Evolutionary conservation across 2,329 filamentous ascomycete genomes (phyloP), one percentile per base, ranked within the genome.

Genomic region (Cryphonectria radicalis): DNA sequence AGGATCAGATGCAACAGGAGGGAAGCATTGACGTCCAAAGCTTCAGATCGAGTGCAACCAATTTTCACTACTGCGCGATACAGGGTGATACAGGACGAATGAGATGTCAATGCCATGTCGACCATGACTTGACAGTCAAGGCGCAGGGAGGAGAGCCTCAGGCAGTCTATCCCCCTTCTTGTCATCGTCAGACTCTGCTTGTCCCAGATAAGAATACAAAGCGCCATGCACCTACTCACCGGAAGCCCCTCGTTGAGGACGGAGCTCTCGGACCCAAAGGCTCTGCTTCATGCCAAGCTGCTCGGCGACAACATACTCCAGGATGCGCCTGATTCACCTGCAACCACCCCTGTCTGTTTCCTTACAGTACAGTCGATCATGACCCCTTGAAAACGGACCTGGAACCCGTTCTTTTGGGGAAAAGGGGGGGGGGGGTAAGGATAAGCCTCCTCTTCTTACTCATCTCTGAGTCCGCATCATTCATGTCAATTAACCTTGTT

Each of bases 401-500:
- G 55, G 55, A 59, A 59, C 55, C 55, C 14, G 55, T 59, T 17
- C 28, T 7, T 19, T 50, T 19, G 43, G 43, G 17, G 46, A 5
- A 6, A 17, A 6, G 19, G 22, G 46, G 46, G 46, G 22, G 22
- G 7, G 46, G 68, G 25, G 50, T 50, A 10, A 42, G 25, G 4
- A 28, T 28, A 32, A 71, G 67, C 50, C 66, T 66, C 62, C 73
- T 4, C 69, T 64, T 32, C 37, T 70, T 37, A 62, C 32, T 62
- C 22, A 62, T 40, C 59, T 46, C 46, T 28, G 60, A 63, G 25
- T 62, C 59, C 63, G 57, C 67, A 74, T 71, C 74, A 77, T 77
- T 77, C 79, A 70, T 71, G 71, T 72, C 75, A 77, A 77, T 78
- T 78, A 77, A 76, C 76, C 76, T 76, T 79, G 77, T 78, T 78